Evolutionary conservation across 2,329 filamentous ascomycete species (phyloP).

Genomic region (Diaporthe sp.): DNA sequence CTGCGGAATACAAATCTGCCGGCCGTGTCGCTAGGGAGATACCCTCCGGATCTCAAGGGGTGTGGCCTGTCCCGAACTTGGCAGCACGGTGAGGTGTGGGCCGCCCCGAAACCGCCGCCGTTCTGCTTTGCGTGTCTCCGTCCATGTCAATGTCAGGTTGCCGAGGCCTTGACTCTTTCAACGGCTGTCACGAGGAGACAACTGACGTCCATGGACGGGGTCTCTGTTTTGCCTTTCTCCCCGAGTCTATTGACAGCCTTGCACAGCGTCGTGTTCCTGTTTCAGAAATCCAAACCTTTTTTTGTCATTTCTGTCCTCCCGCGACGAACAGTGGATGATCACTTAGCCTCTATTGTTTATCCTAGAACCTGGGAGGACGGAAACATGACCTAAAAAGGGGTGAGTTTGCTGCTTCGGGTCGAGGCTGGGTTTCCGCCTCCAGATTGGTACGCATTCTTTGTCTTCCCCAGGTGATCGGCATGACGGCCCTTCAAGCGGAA

Average conservation of each 20-base stretch:
- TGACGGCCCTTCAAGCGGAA: slow-evolving; percentile 24
- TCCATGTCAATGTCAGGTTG: slow-evolving; percentile 9
- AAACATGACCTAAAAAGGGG: slow-evolving; percentile 32
- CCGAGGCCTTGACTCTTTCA: slow-evolving; percentile 8
- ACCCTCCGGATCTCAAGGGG: slow-evolving; percentile 9
- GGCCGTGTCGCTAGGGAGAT: not conserved
- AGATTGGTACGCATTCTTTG: slow-evolving; percentile 23
- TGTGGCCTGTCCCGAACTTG: slow-evolving; percentile 21
- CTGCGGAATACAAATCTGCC: not conserved
- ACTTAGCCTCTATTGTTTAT: slow-evolving; percentile 10
- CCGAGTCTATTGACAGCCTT: slow-evolving; percentile 17
- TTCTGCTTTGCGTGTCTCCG: slow-evolving; percentile 21
- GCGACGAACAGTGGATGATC: not conserved
- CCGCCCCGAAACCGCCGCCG: slow-evolving; percentile 30
- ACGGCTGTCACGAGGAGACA: slow-evolving; percentile 25
- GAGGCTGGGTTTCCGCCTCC: slow-evolving; percentile 14
- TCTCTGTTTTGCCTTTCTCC: slow-evolving; percentile 5
- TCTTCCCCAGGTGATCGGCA: slow-evolving; percentile 30
- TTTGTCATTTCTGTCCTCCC: not conserved
- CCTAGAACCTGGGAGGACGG: slow-evolving; percentile 20
- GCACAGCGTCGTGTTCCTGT: slow-evolving; percentile 23
- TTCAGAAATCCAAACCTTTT: slow-evolving; percentile 13
- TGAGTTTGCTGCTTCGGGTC: slow-evolving; percentile 30
- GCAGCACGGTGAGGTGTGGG: not conserved
- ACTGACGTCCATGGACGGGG: slow-evolving; percentile 12